These are phyloP conservation scores for Chamaecrista fasciculata DNA, from an alignment of 306 rosid species.

Conservation along the genomic window DNA sequence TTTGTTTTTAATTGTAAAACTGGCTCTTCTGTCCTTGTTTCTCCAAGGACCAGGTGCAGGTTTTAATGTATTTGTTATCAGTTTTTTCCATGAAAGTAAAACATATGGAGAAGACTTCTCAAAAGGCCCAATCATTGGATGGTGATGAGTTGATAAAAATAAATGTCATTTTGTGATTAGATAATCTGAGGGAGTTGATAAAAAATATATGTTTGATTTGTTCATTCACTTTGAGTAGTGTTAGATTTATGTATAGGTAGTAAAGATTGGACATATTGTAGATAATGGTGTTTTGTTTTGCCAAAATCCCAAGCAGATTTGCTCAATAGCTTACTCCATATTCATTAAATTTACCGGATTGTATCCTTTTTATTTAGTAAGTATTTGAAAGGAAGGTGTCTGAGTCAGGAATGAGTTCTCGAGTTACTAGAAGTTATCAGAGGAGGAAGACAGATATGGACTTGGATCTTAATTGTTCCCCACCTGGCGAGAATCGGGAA, in stretches of 20 bases:
- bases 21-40: not conserved
- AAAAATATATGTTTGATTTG: too few species aligned
- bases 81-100: not conserved
- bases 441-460: conserved; percentile 42
- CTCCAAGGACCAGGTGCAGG: not conserved
- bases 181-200: too few species aligned
- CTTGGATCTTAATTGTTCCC: conserved; percentile 39
- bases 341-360: not conserved
- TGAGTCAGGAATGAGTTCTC: not conserved
- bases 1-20: not conserved
- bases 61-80: not conserved
- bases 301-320: too few species aligned
- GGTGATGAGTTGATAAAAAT: too few species aligned
- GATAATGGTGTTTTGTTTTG: too few species aligned
- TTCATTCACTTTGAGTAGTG: too few species aligned
- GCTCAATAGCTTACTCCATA: too few species aligned
- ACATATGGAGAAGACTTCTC: too few species aligned
- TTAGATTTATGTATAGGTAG: too few species aligned
- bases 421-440: conserved; percentile 26
- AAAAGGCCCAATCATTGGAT: too few species aligned
- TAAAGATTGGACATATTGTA: too few species aligned
- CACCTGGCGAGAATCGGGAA: conserved; percentile 37
- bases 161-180: too few species aligned
- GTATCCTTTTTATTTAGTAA: not conserved
- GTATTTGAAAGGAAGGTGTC: not conserved